A percentile compares a stretch with the other conserved stretches of the same genome.
Evolutionary conservation across 306 rosid genomes (phyloP).

Genomic region (Lotus japonicus): DNA sequence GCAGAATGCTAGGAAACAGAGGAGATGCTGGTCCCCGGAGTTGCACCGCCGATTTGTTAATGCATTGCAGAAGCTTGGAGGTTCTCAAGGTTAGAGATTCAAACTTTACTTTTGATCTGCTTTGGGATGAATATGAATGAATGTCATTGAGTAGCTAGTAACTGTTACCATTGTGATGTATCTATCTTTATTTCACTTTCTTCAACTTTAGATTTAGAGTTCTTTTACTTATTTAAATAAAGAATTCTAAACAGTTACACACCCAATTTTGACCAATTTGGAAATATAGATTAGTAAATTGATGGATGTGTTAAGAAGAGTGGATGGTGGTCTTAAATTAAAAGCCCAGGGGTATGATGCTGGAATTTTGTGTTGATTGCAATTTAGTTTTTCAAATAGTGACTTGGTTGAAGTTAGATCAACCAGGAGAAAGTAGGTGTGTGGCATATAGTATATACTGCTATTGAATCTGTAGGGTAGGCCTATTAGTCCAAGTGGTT

Average conservation of each 20-base stretch:
- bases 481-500: constrained; percentile 8
- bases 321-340: background rate
- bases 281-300: constrained; percentile 8
- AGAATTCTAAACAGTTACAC: background rate
- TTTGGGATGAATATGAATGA: background rate
- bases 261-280: background rate
- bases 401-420: constrained; percentile 13
- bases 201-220: constrained; percentile 17
- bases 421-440: constrained; percentile 7
- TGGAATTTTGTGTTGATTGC: constrained; percentile 18
- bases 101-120: background rate
- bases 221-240: background rate
- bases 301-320: constrained; percentile 4
- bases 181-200: background rate
- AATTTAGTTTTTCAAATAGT: constrained; percentile 10
- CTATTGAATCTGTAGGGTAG: background rate
- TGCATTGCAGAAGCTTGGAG: constrained; percentile 95
- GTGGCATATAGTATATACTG: background rate
- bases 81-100: constrained; percentile 77
- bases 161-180: background rate
- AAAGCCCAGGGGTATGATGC: background rate
- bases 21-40: constrained; percentile 98
- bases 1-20: constrained; percentile 65
- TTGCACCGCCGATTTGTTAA: constrained; percentile 76
- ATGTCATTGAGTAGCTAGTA: background rate